Percentiles rank a stretch among this genome's conserved stretches.
Evolutionary conservation across 139 green algal species (phyloP).

Genomic region (Chlorella sp.): DNA sequence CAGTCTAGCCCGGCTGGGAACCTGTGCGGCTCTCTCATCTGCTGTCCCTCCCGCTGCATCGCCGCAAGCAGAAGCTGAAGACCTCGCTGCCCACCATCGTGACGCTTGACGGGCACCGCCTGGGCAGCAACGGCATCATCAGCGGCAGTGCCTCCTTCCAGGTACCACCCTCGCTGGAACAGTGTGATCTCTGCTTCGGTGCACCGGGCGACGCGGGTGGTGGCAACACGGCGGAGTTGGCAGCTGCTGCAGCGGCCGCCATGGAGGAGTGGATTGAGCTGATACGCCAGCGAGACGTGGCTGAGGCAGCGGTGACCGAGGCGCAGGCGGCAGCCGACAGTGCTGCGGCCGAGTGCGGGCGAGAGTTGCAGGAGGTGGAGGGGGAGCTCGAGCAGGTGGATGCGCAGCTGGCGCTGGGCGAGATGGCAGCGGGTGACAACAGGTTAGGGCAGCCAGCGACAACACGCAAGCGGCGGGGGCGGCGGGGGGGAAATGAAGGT

Average conservation of each 20-base stretch:
- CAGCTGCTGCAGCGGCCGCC: not conserved
- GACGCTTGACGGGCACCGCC: constrained; percentile 57
- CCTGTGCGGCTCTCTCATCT: not conserved
- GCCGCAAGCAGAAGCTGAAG: constrained; percentile 30
- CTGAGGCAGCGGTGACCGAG: not conserved
- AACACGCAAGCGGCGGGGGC: no score
- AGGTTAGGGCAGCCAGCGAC: no score
- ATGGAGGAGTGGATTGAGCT: constrained; percentile 32
- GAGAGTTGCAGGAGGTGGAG: constrained; percentile 28
- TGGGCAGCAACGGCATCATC: constrained; percentile 63
- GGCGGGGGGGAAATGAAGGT: no score
- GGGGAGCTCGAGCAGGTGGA: constrained; percentile 30
- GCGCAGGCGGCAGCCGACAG: constrained; percentile 30
- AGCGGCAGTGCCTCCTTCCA: constrained; percentile 52
- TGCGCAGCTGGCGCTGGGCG: constrained; percentile 27
- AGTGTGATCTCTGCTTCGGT: constrained; percentile 44
- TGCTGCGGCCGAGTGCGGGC: not conserved
- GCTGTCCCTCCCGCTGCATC: not conserved
- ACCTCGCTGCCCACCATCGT: constrained; percentile 49
- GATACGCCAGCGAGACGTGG: constrained; percentile 5
- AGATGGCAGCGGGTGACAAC: no score
- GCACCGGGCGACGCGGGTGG: constrained; percentile 3
- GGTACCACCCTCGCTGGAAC: constrained; percentile 40
- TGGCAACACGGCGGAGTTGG: not conserved
- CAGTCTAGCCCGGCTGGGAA: not conserved